These are phyloP conservation scores for Allium fistulosum DNA, from an alignment of 106 monocot species.

Conservation along the genomic window DNA sequence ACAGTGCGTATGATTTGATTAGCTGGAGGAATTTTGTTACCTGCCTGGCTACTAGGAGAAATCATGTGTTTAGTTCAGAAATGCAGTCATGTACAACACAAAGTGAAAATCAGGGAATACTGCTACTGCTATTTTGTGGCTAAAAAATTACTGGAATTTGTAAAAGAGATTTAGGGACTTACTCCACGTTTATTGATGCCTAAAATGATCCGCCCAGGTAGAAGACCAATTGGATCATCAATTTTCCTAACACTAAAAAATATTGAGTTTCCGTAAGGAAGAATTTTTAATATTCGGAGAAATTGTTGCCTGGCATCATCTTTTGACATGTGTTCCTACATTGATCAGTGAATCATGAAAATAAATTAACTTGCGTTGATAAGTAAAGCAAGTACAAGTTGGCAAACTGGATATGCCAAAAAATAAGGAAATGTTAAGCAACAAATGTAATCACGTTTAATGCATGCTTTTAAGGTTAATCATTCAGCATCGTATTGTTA, in stretches of 20 bases:
- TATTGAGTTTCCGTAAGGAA: conserved; percentile 93
- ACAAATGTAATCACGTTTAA: neutral
- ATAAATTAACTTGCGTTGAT: neutral
- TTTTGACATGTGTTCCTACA: conserved; percentile 80
- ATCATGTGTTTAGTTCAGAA: too few species aligned
- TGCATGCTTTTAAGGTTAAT: neutral
- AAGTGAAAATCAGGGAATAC: too few species aligned
- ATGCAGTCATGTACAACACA: too few species aligned
- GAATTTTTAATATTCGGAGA: conserved; percentile 71
- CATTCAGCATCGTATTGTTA: neutral
- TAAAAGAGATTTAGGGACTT: conserved; percentile 3
- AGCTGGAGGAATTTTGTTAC: too few species aligned
- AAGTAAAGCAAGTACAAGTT: too few species aligned
- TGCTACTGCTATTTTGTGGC: too few species aligned
- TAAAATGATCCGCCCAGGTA: conserved; percentile 85
- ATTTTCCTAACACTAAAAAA: conserved; percentile 95
- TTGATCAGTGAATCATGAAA: conserved; percentile 3
- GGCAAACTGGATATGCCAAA: too few species aligned
- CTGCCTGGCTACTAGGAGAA: too few species aligned
- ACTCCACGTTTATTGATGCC: conserved; percentile 99
- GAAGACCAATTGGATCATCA: conserved; percentile 95
- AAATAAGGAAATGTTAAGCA: neutral
- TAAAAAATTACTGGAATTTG: too few species aligned
- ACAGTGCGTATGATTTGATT: too few species aligned
- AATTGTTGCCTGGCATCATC: conserved; percentile 98